Evolutionary conservation across 371 early-diverging fungal genomes (phyloP).

Genomic region (Haplosporangium sp.): DNA sequence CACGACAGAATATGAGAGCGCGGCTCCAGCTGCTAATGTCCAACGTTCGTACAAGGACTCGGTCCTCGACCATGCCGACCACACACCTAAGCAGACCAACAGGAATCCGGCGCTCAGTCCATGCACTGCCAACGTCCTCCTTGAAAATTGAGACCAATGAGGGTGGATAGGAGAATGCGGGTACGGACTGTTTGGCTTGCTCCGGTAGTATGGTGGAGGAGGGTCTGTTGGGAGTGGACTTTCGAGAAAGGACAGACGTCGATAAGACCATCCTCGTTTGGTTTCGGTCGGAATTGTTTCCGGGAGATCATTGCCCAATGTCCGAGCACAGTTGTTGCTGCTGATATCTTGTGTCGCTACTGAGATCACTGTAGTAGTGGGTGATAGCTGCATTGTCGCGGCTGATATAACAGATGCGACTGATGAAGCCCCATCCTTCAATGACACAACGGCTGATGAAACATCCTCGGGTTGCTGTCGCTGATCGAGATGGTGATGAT

Average conservation of each 20-base stretch:
- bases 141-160: neutral
- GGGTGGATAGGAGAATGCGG: neutral
- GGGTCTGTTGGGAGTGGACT: constrained; percentile 10
- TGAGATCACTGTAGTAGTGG: no score
- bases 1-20: neutral
- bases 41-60: neutral
- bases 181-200: neutral
- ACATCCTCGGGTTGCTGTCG: neutral
- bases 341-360: neutral
- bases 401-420: neutral
- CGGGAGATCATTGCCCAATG: no score
- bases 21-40: neutral
- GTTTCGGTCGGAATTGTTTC: no score
- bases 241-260: neutral
- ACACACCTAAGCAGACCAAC: neutral
- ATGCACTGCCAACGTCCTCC: neutral
- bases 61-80: neutral
- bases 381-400: neutral
- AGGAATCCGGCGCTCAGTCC: constrained; percentile 12
- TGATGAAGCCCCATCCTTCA: neutral
- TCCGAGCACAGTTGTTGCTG: neutral
- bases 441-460: no score
- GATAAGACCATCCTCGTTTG: neutral
- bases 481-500: neutral
- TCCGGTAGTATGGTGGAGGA: constrained; percentile 24